Evolutionary conservation across 805 yeast species (phyloP).

Genomic region (Cyberlindnera euphorbiiphila): DNA sequence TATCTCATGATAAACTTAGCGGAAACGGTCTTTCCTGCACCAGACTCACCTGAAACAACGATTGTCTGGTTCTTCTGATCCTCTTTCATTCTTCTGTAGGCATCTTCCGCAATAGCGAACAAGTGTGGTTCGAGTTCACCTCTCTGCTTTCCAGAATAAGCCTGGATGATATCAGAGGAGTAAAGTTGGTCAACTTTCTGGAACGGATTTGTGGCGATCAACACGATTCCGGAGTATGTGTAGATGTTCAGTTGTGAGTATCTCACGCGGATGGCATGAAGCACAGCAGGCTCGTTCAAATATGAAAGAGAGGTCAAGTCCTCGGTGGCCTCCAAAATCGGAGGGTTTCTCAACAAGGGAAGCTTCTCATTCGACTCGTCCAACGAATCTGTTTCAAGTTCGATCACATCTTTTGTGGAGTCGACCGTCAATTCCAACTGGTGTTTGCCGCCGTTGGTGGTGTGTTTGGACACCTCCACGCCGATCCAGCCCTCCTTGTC

Average conservation of each 20-base stretch:
- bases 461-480: conserved; percentile 50
- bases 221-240: conserved; percentile 94
- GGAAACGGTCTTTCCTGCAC: conserved; percentile 97
- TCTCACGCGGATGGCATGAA: conserved; percentile 87
- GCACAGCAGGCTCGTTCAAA: conserved; percentile 92
- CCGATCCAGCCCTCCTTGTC: conserved; percentile 70
- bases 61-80: conserved; percentile 88
- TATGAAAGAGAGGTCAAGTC: conserved; percentile 91
- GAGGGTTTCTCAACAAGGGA: conserved; percentile 87
- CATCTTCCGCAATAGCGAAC: conserved; percentile 97
- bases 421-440: conserved; percentile 52
- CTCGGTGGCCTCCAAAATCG: conserved; percentile 87
- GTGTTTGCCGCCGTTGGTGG: conserved; percentile 40
- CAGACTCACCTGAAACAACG: conserved; percentile 96
- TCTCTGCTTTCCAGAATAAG: conserved; percentile 86
- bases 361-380: conserved; percentile 38
- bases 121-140: conserved; percentile 97
- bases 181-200: conserved; percentile 88
- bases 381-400: conserved; percentile 42
- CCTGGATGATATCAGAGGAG: conserved; percentile 89
- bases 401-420: conserved; percentile 40
- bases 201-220: conserved; percentile 95
- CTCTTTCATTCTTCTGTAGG: conserved; percentile 89
- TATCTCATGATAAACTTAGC: conserved; percentile 98
- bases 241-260: conserved; percentile 88